These are phyloP conservation scores for Penicillium verhagenii DNA, from an alignment of 495 filamentous ascomycete species.

Conservation along the genomic window DNA sequence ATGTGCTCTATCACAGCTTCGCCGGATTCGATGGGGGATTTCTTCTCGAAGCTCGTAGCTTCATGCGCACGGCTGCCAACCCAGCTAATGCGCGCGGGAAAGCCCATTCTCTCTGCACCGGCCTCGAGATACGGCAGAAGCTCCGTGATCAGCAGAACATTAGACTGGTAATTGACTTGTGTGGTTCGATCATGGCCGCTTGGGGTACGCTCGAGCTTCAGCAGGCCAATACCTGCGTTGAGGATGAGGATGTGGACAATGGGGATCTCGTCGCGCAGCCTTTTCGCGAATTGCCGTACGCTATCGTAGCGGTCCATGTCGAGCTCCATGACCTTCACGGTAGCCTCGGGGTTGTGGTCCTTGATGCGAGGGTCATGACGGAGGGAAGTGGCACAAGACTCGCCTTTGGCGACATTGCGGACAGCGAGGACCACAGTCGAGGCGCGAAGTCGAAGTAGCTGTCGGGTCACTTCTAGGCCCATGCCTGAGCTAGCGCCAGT, in stretches of 20 bases:
- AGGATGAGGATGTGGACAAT: conserved; percentile 30
- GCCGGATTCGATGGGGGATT: conserved; percentile 1
- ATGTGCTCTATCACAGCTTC: conserved; percentile 27
- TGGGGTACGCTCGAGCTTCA: conserved; percentile 20
- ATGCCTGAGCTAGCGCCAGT: conserved; percentile 24
- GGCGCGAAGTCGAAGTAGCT: conserved; percentile 11
- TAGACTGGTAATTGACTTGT: conserved; percentile 38
- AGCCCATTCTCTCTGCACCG: conserved; percentile 15
- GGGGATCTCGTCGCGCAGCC: conserved; percentile 16
- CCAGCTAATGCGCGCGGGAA: conserved; percentile 29
- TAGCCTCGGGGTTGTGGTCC: conserved; percentile 13
- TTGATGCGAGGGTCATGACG: conserved; percentile 7
- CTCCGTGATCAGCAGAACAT: conserved; percentile 27
- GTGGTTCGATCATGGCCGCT: conserved; percentile 29
- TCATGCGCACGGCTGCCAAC: conserved; percentile 30
- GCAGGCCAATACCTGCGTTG: conserved; percentile 30
- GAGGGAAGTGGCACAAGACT: conserved; percentile 8
- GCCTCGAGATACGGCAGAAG: conserved; percentile 33
- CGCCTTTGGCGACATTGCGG: conserved; percentile 21
- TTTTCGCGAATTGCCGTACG: conserved; percentile 22
- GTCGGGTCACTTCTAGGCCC: conserved; percentile 18
- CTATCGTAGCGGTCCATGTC: conserved; percentile 26
- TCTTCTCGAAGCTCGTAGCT: conserved; percentile 13
- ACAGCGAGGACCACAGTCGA: conserved; percentile 26
- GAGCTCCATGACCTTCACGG: conserved; percentile 21